Evolutionary conservation across 2,329 filamentous ascomycete genomes (phyloP).

Genomic region (Trichoderma atrobrunneum): DNA sequence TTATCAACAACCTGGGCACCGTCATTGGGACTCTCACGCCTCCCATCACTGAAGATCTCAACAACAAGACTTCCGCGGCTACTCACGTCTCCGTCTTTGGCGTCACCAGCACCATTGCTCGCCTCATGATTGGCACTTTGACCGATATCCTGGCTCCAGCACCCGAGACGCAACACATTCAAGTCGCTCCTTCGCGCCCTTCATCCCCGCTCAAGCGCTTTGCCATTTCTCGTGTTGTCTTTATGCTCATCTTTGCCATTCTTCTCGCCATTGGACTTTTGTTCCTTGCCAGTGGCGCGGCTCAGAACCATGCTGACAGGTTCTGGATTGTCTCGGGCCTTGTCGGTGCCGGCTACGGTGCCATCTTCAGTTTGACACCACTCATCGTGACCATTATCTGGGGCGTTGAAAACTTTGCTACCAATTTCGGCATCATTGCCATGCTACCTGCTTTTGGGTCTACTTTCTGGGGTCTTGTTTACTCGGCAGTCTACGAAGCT

Average conservation of each 20-base stretch:
- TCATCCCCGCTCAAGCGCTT: slow-evolving; percentile 40
- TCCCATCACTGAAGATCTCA: slow-evolving; percentile 44
- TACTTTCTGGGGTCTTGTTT: slow-evolving; percentile 87
- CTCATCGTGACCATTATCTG: slow-evolving; percentile 96
- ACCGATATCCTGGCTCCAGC: slow-evolving; percentile 80
- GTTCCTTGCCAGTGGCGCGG: slow-evolving; percentile 70
- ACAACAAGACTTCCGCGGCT: slow-evolving; percentile 59
- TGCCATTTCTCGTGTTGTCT: slow-evolving; percentile 71
- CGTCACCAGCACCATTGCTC: slow-evolving; percentile 83
- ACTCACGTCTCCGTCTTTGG: slow-evolving; percentile 94
- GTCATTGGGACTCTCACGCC: slow-evolving; percentile 82
- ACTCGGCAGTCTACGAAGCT: slow-evolving; percentile 74
- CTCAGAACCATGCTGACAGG: slow-evolving; percentile 71
- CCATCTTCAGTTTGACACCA: slow-evolving; percentile 82
- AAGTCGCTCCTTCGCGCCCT: slow-evolving; percentile 35
- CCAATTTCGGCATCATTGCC: slow-evolving; percentile 94
- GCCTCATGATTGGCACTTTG: slow-evolving; percentile 82
- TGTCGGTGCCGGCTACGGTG: slow-evolving; percentile 89
- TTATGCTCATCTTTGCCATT: slow-evolving; percentile 73
- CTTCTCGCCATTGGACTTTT: slow-evolving; percentile 74
- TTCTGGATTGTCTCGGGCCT: slow-evolving; percentile 85
- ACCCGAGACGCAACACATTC: slow-evolving; percentile 58
- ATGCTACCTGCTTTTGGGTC: slow-evolving; percentile 87
- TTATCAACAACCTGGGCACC: slow-evolving; percentile 95
- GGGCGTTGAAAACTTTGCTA: slow-evolving; percentile 98